Percentiles rank a stretch among this genome's conserved stretches.
Evolutionary conservation across 176 grass and related monocot species (phyloP).

Genomic region (Puccinellia tenuiflora): DNA sequence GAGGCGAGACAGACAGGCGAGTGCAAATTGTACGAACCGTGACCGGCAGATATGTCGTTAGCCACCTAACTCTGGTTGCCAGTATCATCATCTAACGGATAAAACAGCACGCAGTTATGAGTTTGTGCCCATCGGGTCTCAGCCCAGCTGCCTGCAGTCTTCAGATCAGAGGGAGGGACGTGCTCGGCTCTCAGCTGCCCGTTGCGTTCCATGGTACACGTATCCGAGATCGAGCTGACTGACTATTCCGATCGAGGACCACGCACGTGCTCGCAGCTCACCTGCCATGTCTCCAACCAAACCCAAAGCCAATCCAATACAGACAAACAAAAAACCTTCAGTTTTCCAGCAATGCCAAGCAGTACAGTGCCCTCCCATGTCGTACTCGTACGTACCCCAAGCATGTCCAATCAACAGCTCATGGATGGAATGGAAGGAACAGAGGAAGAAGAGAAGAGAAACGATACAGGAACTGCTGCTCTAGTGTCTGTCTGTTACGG

Average conservation of each 20-base stretch:
- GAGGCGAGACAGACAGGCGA: too few species aligned
- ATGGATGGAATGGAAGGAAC: too few species aligned
- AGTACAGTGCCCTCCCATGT: background rate
- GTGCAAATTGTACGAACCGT: too few species aligned
- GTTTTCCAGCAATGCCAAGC: constrained; percentile 6
- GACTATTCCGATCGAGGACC: background rate
- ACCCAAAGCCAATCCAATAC: background rate
- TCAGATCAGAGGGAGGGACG: background rate
- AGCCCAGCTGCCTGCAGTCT: too few species aligned
- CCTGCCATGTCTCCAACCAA: background rate
- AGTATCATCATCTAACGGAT: too few species aligned
- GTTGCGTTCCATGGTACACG: background rate
- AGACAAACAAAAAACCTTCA: background rate
- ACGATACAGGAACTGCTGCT: too few species aligned
- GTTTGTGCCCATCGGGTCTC: background rate
- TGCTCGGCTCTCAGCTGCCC: background rate
- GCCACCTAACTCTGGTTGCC: too few species aligned
- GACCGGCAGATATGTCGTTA: too few species aligned
- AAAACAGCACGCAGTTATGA: background rate
- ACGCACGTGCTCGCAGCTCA: constrained; percentile 18
- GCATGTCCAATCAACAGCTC: background rate
- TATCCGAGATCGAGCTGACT: background rate
- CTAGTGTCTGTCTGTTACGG: background rate
- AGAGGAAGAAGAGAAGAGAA: background rate
- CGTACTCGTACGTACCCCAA: too few species aligned